Percentiles rank a stretch among this genome's conserved stretches.
These are phyloP conservation scores for Colletotrichum tabaci DNA, from an alignment of 2,329 filamentous ascomycete genomes.

Conservation along the genomic window DNA sequence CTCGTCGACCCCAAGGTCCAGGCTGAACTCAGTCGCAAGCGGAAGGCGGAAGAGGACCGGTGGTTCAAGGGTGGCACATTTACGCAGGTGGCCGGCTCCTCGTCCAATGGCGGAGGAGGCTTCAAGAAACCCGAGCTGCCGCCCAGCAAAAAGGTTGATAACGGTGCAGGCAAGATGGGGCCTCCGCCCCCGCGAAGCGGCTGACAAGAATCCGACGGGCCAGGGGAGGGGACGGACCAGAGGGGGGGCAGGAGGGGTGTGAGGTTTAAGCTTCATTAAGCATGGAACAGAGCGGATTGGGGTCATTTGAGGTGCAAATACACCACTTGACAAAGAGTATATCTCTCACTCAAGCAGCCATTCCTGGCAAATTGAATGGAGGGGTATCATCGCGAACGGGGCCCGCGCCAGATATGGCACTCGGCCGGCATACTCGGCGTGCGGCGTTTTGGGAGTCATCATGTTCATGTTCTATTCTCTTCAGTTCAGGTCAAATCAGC, in stretches of 20 bases:
- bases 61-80: slow-evolving; percentile 99
- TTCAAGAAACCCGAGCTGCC: slow-evolving; percentile 90
- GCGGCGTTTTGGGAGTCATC: slow-evolving; percentile 30
- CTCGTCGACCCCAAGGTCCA: slow-evolving; percentile 94
- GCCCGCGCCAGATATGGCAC: slow-evolving; percentile 15
- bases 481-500: slow-evolving; percentile 3
- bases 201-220: slow-evolving; percentile 9
- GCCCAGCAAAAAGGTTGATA: slow-evolving; percentile 80
- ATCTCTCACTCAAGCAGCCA: slow-evolving; percentile 17
- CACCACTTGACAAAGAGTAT: not conserved
- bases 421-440: slow-evolving; percentile 28
- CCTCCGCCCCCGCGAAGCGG: slow-evolving; percentile 48
- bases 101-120: slow-evolving; percentile 65
- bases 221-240: too few relatives aligned
- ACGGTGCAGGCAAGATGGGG: slow-evolving; percentile 69
- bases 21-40: slow-evolving; percentile 88
- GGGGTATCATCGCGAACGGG: slow-evolving; percentile 3
- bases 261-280: not conserved
- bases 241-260: not conserved
- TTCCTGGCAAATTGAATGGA: slow-evolving; percentile 6
- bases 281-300: not conserved
- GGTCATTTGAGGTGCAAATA: not conserved
- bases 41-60: slow-evolving; percentile 93
- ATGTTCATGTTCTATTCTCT: not conserved
- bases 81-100: slow-evolving; percentile 80